A percentile compares a stretch with the other conserved stretches of the same genome.
phyloP scores from a whole-genome alignment of 2,329 filamentous ascomycete genomes.

The Colletotrichum gloeosporioides region DNA sequence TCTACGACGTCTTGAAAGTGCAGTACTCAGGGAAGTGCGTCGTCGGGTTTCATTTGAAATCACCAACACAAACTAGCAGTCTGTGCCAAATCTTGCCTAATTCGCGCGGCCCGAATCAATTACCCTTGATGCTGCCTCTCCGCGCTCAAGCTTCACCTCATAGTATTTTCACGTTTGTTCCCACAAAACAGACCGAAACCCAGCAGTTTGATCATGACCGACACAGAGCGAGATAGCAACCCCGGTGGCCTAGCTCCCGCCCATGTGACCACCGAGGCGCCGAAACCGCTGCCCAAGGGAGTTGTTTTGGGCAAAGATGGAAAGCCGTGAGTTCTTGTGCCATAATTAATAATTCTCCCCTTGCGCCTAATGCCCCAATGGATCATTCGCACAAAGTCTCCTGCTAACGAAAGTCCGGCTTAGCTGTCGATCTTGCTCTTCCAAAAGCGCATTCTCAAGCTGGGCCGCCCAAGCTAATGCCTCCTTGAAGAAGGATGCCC shows the following conservation, averaged over 20 bases:
- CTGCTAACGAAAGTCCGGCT: not conserved
- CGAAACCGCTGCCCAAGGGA: slow-evolving; percentile 70
- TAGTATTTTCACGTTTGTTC: not conserved
- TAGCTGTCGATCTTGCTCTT: slow-evolving; percentile 76
- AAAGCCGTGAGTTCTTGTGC: slow-evolving; percentile 73
- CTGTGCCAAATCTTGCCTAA: not conserved
- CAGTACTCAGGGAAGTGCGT: not conserved
- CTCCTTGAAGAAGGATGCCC: slow-evolving; percentile 36
- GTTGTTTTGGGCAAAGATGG: slow-evolving; percentile 80
- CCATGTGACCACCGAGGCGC: slow-evolving; percentile 31
- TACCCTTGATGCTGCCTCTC: not conserved
- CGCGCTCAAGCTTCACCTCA: not conserved
- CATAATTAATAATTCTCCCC: not conserved
- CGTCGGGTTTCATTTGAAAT: not conserved
- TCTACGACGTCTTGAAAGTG: not conserved
- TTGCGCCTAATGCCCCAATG: not conserved
- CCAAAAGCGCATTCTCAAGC: slow-evolving; percentile 55
- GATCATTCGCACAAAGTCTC: not conserved
- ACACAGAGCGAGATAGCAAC: not conserved
- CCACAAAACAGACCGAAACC: slow-evolving; percentile 65
- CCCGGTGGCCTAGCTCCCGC: not conserved
- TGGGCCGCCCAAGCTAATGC: slow-evolving; percentile 61
- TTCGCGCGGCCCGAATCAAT: not conserved
- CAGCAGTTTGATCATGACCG: not conserved
- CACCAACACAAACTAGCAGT: not conserved